These are phyloP conservation scores for Kernera saxatilis DNA, from an alignment of 345 rosid genomes.

Conservation along the genomic window DNA sequence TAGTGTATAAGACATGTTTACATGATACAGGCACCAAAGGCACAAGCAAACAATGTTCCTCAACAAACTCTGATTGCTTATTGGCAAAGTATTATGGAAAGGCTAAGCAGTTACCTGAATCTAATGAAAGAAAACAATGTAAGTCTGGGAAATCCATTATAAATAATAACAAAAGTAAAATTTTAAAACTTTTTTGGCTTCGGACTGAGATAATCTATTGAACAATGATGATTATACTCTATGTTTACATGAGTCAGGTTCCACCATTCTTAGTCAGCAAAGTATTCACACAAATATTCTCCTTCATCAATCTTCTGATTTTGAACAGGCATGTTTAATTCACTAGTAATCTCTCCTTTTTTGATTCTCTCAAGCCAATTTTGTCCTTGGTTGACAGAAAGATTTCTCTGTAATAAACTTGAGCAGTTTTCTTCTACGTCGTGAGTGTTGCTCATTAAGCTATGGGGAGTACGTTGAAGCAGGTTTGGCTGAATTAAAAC, in stretches of 20 bases:
- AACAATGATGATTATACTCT: conserved; percentile 16
- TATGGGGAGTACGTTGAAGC: conserved; percentile 85
- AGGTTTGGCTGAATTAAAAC: conserved; percentile 76
- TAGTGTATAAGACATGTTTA: not conserved
- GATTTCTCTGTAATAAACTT: conserved; percentile 1
- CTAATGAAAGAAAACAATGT: conserved; percentile 70
- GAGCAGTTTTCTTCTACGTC: conserved; percentile 80
- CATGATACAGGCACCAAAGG: conserved; percentile 76
- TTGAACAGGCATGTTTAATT: conserved; percentile 71
- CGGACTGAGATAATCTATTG: not conserved
- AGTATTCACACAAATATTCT: conserved; percentile 74
- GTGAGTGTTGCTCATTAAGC: conserved; percentile 88
- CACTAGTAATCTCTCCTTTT: not conserved
- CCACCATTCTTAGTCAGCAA: conserved; percentile 76
- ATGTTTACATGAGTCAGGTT: conserved; percentile 42
- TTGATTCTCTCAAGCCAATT: not conserved
- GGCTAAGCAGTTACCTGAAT: conserved; percentile 61
- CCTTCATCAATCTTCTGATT: conserved; percentile 75
- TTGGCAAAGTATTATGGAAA: conserved; percentile 93
- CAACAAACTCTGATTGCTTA: conserved; percentile 94
- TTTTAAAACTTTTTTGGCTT: not conserved
- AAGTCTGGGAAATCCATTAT: conserved; percentile 30
- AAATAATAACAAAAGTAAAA: not conserved
- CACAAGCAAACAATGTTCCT: conserved; percentile 91
- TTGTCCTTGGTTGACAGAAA: conserved; percentile 16